A percentile compares a stretch with the other conserved stretches of the same genome.
These are phyloP conservation scores for Rhodotorula sp. DNA, from an alignment of 1,284 basidiomycete species.

Conservation along the genomic window DNA sequence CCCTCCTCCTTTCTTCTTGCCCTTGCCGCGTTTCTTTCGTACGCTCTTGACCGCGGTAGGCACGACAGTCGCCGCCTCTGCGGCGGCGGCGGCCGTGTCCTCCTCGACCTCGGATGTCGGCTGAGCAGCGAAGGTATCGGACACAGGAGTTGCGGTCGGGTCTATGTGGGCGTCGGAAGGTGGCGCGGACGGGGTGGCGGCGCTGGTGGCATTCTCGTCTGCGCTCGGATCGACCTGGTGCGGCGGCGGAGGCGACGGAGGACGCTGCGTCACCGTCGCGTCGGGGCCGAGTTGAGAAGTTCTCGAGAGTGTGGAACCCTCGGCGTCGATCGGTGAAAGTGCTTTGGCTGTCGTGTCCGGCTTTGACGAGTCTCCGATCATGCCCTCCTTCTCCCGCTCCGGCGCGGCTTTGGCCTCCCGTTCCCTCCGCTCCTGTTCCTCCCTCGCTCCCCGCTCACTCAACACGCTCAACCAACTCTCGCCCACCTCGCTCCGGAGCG, in stretches of 20 bases:
- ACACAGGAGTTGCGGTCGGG: background rate
- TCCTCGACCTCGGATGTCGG: background rate
- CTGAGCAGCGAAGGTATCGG: background rate
- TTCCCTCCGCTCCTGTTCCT: conserved; percentile 7
- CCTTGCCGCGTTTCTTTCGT: conserved; percentile 30
- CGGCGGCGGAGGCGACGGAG: background rate
- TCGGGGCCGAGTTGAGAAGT: no score
- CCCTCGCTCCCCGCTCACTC: conserved; percentile 36
- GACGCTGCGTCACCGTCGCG: no score
- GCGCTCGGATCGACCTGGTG: no score
- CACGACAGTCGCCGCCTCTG: background rate
- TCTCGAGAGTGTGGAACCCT: no score
- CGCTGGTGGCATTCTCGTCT: no score
- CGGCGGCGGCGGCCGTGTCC: background rate
- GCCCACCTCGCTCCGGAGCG: conserved; percentile 76
- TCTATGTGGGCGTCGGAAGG: no score
- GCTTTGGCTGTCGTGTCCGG: no score
- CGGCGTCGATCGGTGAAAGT: no score
- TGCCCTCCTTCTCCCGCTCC: background rate
- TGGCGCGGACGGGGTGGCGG: no score
- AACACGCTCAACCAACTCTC: conserved; percentile 52
- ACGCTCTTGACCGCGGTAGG: conserved; percentile 30
- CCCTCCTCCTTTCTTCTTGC: conserved; percentile 20
- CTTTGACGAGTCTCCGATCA: no score
- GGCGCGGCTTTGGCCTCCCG: background rate